phyloP scores from a whole-genome alignment of 23 red algal genomes.

The Cyanidiococcus yangmingshanensis region DNA sequence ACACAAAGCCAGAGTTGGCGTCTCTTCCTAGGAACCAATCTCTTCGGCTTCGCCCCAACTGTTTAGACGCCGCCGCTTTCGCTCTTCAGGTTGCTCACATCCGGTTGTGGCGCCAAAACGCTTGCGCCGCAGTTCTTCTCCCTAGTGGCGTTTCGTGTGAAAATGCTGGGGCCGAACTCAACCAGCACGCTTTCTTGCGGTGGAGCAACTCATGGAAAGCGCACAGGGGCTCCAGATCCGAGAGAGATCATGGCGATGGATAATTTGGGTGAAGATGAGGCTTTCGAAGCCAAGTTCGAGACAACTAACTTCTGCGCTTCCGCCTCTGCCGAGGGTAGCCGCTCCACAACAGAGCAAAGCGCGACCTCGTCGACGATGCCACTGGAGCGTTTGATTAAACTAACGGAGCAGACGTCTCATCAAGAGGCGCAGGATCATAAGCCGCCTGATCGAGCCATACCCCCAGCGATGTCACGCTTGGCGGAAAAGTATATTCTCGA shows the following conservation, averaged over 20 bases:
- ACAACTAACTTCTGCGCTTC: neutral
- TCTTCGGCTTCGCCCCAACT: too few relatives aligned
- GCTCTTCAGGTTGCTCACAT: too few relatives aligned
- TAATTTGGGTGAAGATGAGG: neutral
- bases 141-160: too few relatives aligned
- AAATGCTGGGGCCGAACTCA: too few relatives aligned
- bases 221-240: neutral
- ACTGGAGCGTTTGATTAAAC: neutral
- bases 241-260: neutral
- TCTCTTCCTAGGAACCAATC: too few relatives aligned
- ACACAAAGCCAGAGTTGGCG: too few relatives aligned
- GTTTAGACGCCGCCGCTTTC: too few relatives aligned
- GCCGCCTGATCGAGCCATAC: neutral
- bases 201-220: neutral
- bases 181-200: too few relatives aligned
- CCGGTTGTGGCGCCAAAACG: too few relatives aligned
- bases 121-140: too few relatives aligned
- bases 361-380: neutral
- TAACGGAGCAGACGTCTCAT: neutral
- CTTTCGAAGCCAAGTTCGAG: neutral
- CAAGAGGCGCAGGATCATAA: neutral
- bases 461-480: neutral
- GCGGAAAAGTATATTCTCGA: neutral
- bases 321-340: neutral
- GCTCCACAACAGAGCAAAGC: neutral